Base-by-base conservation (phyloP, 2,329 filamentous ascomycete genomes). In the Talaromyces sp. region DNA sequence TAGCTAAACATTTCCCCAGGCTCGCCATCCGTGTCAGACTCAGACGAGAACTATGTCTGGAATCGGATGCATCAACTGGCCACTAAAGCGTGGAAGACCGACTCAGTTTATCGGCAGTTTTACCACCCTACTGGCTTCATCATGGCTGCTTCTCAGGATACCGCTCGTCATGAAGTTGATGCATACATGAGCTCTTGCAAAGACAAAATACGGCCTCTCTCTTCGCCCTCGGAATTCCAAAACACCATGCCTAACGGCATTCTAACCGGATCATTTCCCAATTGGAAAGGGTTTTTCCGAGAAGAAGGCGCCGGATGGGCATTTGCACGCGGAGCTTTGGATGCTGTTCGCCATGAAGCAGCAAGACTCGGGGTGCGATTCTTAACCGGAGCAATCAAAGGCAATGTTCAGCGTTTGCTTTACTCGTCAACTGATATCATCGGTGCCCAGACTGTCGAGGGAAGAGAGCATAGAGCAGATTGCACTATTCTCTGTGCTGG, bases 241-340 rank as follows among this genome's bases (percentile, higher is more conserved):
- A 69, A 67, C 10, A 78, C 81, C 0, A 82, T 82, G 77, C 81
- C 81, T 0, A 60, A 75, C 5, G 81, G 80, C 11, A 77, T 83
- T 0, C 66, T 80, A 55, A 77, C 75, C 10, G 78, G 79, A 13
- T 80, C 58, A 71, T 61, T 61, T 19, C 55, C 76, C 0, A 72
- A 71, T 8, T 81, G 79, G 78, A 70, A 69, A 64, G 80, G 77
- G 8, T 78, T 75, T 66, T 74, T 68, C 64, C 75, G 75, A 63
- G 67, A 70, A n/a, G 67, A 70, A 21, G 75, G 76, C 17, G 80
- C 80, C 14, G 82, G 82, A 4, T 84, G 81, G 80, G 79, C 82
- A 4, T 79, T 80, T 65, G 81, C 81, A 11, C 72, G 76, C 9
- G 77, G 78, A 41, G 78, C 80, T 1, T 65, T 84, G 35, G 67